phyloP scores from a whole-genome alignment of 179 eudicot genomes.

The Carnegiea gigantea region DNA sequence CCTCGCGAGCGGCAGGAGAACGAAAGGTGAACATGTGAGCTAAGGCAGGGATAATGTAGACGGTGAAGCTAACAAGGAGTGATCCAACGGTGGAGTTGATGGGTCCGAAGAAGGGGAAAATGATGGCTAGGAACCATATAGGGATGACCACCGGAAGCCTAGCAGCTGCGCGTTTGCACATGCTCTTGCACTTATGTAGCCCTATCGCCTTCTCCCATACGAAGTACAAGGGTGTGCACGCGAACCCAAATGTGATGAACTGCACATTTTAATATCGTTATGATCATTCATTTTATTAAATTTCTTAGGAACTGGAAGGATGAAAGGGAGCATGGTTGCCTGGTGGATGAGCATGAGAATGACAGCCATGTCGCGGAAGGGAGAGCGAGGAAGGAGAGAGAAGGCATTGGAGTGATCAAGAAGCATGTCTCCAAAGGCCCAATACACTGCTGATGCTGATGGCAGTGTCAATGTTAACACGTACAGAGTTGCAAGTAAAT shows the following conservation, averaged over 20 bases:
- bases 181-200: slow-evolving; percentile 45
- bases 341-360: slow-evolving; percentile 52
- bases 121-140: slow-evolving; percentile 49
- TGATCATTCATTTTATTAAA: no score
- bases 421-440: slow-evolving; percentile 50
- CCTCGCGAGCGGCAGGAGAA: slow-evolving; percentile 47
- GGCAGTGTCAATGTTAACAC: slow-evolving; percentile 42
- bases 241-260: slow-evolving; percentile 58
- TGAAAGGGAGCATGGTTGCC: slow-evolving; percentile 18
- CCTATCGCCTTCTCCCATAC: slow-evolving; percentile 58
- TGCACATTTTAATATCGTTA: slow-evolving; percentile 21
- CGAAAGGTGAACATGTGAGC: slow-evolving; percentile 49
- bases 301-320: no score
- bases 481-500: slow-evolving; percentile 37
- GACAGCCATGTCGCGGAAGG: slow-evolving; percentile 43
- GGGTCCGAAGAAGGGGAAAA: slow-evolving; percentile 55
- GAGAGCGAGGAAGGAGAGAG: slow-evolving; percentile 39
- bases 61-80: slow-evolving; percentile 50
- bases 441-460: slow-evolving; percentile 45
- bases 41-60: slow-evolving; percentile 49
- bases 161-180: slow-evolving; percentile 44
- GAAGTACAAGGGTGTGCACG: slow-evolving; percentile 51
- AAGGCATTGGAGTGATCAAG: slow-evolving; percentile 50
- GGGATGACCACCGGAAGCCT: slow-evolving; percentile 50
- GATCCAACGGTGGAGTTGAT: slow-evolving; percentile 50